Base-by-base conservation (phyloP, 257 asterid species). In the Capsicum baccatum region DNA sequence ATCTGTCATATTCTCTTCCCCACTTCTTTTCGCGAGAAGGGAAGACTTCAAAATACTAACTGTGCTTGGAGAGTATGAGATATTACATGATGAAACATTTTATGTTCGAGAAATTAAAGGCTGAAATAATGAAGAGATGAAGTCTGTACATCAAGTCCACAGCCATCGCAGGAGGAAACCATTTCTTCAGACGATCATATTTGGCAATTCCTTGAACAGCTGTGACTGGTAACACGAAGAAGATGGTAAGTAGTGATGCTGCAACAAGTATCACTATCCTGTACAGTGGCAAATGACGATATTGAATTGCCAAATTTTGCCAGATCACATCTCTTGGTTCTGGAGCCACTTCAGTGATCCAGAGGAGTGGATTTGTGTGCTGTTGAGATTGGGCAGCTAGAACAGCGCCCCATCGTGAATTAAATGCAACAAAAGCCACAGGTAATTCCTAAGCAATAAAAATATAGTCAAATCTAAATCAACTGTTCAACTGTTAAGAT, bases 81-180 rank as follows among this genome's bases (percentile, higher is more conserved):
- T 54, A 59, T 13, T 21, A 60, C 78, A 79, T 37, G 39, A 85
- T 11, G 39, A 71, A 82, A 33, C 66, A 66, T 82, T 52, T 50
- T 21, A 82, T 37, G 4, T 42, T 47, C 2, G 6, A 9, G 13
- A 35, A 21, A 64, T 15, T 21, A 11, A 10, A 82, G 58, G 12
- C 57, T 44, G 56, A 84, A 82, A 64, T 50, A 63, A 64, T 80
- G 9, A 60, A 79, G n/a, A 70, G 42, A 48, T 9, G 9, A 84
- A 87, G 21, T 62, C 74, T 95, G 86, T 90, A 96, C 98, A 96
- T 94, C 89, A 92, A 86, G 79, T 96, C 91, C 85, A 94, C 86
- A 70, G 98, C 98, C 95, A 91, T 94, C 70, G 96, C 99, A 12
- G 99, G 98, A 50, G 98, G 99, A 87, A 96, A 94, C 99, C 99